Conservation (phyloP, 805 yeast genomes). For the Pichia deserticola region DNA sequence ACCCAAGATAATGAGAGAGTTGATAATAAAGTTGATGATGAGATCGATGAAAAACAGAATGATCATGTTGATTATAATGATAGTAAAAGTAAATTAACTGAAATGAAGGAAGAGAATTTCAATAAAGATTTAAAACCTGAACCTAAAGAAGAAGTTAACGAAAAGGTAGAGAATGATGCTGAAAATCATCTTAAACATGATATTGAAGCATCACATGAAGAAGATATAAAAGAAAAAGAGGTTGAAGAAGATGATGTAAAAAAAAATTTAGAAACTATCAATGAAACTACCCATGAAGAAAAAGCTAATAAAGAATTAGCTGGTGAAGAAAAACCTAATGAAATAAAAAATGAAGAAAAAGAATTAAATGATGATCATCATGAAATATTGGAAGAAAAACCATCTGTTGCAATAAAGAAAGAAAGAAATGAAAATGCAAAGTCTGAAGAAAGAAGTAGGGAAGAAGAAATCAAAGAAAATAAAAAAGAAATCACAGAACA, state of each 20-base stretch:
- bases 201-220: neutral
- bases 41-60: neutral
- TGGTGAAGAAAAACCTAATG: neutral
- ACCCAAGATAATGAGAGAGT: neutral
- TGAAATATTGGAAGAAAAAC: neutral
- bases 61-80: neutral
- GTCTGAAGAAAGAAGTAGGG: neutral
- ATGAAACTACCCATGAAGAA: neutral
- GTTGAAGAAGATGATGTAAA: conserved; percentile 2
- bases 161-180: neutral
- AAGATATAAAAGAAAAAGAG: neutral
- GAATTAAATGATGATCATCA: too few species aligned
- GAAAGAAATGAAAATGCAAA: neutral
- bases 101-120: neutral
- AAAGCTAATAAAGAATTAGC: too few species aligned
- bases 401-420: neutral
- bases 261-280: neutral
- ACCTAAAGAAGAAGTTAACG: neutral
- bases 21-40: neutral
- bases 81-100: neutral
- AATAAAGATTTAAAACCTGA: neutral
- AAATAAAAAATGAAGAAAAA: too few species aligned
- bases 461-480: neutral
- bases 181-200: neutral
- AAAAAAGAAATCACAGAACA: neutral